Evolutionary conservation across 352 stramenopile genomes (phyloP), one percentile per base, ranked within the genome.

Genomic region (Pythium grandisporangium): DNA sequence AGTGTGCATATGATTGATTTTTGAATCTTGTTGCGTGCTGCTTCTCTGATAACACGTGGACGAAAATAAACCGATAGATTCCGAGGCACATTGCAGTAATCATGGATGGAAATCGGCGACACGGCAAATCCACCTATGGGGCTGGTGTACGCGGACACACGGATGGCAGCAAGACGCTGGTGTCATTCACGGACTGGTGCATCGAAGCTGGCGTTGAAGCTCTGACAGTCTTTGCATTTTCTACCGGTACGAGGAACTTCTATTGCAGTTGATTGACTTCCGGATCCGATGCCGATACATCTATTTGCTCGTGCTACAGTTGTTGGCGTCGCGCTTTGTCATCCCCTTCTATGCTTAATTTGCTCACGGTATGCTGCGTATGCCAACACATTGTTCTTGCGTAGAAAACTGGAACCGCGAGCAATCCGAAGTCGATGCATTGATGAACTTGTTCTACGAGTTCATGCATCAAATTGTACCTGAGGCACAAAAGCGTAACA

Each of bases 71-170:
- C n/a, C n/a, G n/a, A n/a, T 27, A 87, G 60, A 75, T 87, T 30
- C 79, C 79, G 1, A 57, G 66, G 8, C 95, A 98, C 44, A 82
- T 98, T 16, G 95, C 92, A 0, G 84, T 98, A 39, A 97, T 98
- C 51, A 98, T 97, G 71, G 95, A 98, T 51, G 95, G 95, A 29
- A 98, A 98, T 55, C 83, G 90, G 25, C 84, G 95, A 41, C 98
- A 95, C 66, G 92, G 93, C 4, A 92, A 88, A 46, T 66, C 49
- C 14, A 87, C 74, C 29, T 91, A 92, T 48, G 81, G 81, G 20
- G 52, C 65, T 0, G 69, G 74, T 1, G 60, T 92, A 26, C 63
- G 70, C 57, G 96, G 96, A 36, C 96, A 99, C 58, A 89, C 83
- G 55, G 93, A 98, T 50, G 96, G 96, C 30, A 96, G 88, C 47